phyloP scores from a whole-genome alignment of 148 eudicot species.

The Rhododendron griersonianum region DNA sequence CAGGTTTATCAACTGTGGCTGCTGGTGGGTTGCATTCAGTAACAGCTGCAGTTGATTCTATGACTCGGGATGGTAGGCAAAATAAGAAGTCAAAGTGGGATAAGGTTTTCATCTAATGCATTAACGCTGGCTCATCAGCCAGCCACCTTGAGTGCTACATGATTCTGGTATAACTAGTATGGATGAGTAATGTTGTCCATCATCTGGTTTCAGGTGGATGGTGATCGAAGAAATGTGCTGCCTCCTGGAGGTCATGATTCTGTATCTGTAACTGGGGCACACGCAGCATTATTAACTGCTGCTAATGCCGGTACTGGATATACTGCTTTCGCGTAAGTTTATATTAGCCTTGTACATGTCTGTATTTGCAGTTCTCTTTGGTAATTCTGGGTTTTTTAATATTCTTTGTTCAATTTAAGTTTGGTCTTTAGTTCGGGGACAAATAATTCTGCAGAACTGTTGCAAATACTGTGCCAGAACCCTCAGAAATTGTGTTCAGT shows the following conservation, averaged over 20 bases:
- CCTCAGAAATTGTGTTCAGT: neutral
- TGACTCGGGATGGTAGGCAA: constrained; percentile 68
- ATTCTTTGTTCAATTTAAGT: neutral
- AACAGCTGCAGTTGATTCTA: constrained; percentile 38
- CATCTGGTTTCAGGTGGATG: constrained; percentile 63
- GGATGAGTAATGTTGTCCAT: neutral
- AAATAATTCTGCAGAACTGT: neutral
- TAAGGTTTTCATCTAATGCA: constrained; percentile 44
- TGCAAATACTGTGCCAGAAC: neutral
- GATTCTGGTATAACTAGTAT: neutral
- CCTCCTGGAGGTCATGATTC: constrained; percentile 51
- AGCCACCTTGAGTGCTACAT: neutral
- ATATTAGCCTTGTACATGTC: neutral
- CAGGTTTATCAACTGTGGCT: constrained; percentile 46
- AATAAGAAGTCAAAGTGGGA: constrained; percentile 99
- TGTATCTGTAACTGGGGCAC: constrained; percentile 48
- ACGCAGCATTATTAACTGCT: constrained; percentile 57
- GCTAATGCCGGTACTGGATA: constrained; percentile 85
- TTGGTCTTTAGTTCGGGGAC: neutral
- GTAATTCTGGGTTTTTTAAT: neutral
- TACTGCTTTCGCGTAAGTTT: constrained; percentile 83
- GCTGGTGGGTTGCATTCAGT: constrained; percentile 40
- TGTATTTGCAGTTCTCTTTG: neutral
- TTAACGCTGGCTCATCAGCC: neutral
- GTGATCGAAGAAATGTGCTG: constrained; percentile 49